phyloP scores from a whole-genome alignment of 495 filamentous ascomycete genomes.

The Aspergillus taichungensis region DNA sequence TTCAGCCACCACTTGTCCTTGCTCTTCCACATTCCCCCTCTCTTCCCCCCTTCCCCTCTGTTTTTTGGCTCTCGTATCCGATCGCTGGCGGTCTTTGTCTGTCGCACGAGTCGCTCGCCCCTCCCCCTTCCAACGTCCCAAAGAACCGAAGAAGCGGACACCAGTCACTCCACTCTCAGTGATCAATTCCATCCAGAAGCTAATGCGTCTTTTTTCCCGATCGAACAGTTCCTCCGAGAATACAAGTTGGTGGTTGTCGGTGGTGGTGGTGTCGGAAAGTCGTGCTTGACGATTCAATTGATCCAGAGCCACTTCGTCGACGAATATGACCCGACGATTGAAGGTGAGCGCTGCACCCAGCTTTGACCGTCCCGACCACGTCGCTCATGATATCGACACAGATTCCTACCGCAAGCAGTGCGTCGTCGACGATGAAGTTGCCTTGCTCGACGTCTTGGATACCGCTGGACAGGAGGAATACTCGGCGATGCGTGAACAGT shows the following conservation, averaged over 20 bases:
- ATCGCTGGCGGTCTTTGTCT: background rate
- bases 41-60: conserved; percentile 2
- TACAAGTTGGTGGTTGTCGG: conserved; percentile 98
- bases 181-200: conserved; percentile 4
- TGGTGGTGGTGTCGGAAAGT: conserved; percentile 97
- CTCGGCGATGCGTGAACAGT: conserved; percentile 98
- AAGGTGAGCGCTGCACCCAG: conserved; percentile 56
- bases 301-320: conserved; percentile 99
- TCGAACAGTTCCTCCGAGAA: conserved; percentile 79
- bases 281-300: conserved; percentile 97
- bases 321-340: conserved; percentile 98
- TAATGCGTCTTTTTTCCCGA: background rate
- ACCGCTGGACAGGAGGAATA: conserved; percentile 99
- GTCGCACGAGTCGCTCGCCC: background rate
- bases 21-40: conserved; percentile 1
- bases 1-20: background rate
- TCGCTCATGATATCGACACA: conserved; percentile 31
- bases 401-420: conserved; percentile 99
- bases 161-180: background rate
- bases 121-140: background rate
- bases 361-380: conserved; percentile 2
- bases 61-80: background rate
- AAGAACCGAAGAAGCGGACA: no score
- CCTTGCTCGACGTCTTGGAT: conserved; percentile 92
- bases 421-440: conserved; percentile 95